These are phyloP conservation scores for Pseudopediastrum boryanum DNA, from an alignment of 139 green algal genomes.

Conservation along the genomic window DNA sequence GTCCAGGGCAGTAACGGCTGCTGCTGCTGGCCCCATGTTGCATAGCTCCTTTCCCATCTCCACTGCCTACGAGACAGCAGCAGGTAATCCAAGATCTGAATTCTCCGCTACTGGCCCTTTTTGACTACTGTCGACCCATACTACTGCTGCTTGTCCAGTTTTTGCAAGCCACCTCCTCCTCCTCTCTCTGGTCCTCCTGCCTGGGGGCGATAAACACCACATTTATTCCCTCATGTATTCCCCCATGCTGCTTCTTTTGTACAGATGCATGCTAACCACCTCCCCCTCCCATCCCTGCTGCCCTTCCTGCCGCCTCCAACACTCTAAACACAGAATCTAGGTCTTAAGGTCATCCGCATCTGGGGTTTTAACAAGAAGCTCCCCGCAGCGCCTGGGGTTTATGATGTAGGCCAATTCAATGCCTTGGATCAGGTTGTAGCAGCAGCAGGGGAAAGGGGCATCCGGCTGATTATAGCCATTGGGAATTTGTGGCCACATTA, in stretches of 20 bases:
- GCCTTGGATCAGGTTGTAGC: conserved; percentile 39
- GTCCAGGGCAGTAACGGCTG: too few species aligned
- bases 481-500: conserved; percentile 52
- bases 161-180: too few species aligned
- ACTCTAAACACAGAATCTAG: background rate
- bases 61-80: too few species aligned
- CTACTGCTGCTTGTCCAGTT: background rate
- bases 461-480: background rate
- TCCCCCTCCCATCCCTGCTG: too few species aligned
- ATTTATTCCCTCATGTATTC: background rate
- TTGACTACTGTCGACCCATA: too few species aligned
- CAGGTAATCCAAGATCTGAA: too few species aligned
- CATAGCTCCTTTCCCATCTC: too few species aligned
- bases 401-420: conserved; percentile 36
- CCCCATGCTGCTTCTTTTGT: background rate
- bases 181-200: too few species aligned
- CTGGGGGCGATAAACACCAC: background rate
- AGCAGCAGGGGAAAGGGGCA: conserved; percentile 5
- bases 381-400: conserved; percentile 14
- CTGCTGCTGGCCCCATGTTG: too few species aligned
- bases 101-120: too few species aligned
- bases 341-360: conserved; percentile 37
- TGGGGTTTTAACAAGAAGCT: conserved; percentile 56
- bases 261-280: too few species aligned
- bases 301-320: too few species aligned